Base-by-base conservation (phyloP, 495 filamentous ascomycete genomes). In the Eremomyces bilateralis region DNA sequence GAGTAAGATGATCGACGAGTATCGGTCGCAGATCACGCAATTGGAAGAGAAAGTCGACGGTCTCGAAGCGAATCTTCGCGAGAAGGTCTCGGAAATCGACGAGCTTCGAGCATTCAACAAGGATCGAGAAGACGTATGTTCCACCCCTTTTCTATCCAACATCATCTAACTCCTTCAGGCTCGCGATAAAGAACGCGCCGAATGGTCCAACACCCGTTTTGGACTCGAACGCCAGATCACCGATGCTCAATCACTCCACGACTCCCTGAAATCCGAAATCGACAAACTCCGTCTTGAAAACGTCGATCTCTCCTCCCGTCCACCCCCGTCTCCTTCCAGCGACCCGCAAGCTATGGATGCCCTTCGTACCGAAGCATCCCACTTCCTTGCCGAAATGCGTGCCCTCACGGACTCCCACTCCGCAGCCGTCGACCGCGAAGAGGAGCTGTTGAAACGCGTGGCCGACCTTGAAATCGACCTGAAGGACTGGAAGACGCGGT, bases 281-380 rank as follows among this genome's bases (percentile, higher is more conserved):
- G 73, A 88, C 15, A 64, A 66, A 18, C 58, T 83, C 15, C 69
- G 71, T 29, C 53, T 60, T 15, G 72, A 80, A 27, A 78, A 84
- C 30, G 30, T 32, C 15, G 24, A 8, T 28, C 24, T 13, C 24
- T 8, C 13, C 24, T 13, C 24, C 24, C 8, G 8, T 13, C 24
- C 24, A 8, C 8, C 13, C 24, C 24, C 24, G 8, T 28, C 24
- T 13, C 8, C 8, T 13, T 28, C 24, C 24, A 37, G 28, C n/a
- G n/a, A n/a, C n/a, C n/a, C n/a, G n/a, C 65, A 76, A 32, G 64
- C 91, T n/a, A 92, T 84, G 0, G 76, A 84, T 36, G 79, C 91
- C 48, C 88, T 94, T 21, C 69, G 80, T 15, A 69, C 65, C 22
- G 80, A 93, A 57, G 83, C 90, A 0, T 70, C 79, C 35, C 64